Conservation (phyloP, 139 green algal genomes). For the Tetradesmus lagerheimii region DNA sequence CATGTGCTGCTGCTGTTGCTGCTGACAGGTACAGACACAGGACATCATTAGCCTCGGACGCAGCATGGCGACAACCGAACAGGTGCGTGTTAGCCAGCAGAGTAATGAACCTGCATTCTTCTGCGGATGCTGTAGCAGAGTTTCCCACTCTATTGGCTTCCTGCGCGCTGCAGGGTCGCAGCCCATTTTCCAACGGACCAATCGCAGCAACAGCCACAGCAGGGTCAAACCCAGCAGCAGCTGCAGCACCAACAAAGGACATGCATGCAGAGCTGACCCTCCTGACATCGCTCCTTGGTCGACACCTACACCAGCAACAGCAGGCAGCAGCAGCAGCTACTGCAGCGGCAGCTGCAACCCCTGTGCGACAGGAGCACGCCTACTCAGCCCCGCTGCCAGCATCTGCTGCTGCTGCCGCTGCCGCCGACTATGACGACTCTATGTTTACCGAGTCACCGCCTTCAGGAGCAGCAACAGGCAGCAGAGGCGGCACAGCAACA, state of each 20-base stretch:
- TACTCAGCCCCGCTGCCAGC: neutral
- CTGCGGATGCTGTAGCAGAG: no score
- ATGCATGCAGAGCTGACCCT: neutral
- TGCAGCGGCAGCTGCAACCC: neutral
- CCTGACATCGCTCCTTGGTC: neutral
- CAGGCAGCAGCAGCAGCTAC: neutral
- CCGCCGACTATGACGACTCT: neutral
- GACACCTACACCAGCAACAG: conserved; percentile 2
- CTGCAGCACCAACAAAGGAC: neutral
- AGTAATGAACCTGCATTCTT: no score
- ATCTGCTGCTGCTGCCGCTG: neutral
- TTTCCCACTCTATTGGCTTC: neutral
- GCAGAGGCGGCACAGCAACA: neutral
- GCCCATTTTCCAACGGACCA: neutral
- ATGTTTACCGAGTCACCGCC: neutral
- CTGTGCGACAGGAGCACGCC: neutral
- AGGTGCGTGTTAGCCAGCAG: neutral
- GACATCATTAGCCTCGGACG: neutral
- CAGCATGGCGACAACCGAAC: neutral
- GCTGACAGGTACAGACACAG: neutral
- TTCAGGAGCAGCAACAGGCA: neutral
- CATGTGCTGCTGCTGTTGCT: neutral
- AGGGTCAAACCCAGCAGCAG: neutral
- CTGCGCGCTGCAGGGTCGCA: neutral
- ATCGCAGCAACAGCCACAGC: neutral